Percentiles rank a stretch among this genome's conserved stretches.
phyloP scores from a whole-genome alignment of 164 flowering plant genomes.

The Stephania yunnanensis region DNA sequence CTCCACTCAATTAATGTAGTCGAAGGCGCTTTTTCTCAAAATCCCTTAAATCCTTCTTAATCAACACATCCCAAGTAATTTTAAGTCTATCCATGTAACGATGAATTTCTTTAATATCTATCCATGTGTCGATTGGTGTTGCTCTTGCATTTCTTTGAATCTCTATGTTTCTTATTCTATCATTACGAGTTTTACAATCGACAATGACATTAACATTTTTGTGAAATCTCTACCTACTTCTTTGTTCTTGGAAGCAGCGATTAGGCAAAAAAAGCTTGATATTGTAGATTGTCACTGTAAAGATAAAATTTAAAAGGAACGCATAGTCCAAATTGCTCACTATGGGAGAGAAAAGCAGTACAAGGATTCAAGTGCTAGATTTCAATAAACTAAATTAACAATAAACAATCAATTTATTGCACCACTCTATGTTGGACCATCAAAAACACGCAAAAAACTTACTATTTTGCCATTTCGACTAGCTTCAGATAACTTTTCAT shows the following conservation, averaged over 20 bases:
- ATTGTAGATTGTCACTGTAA: neutral
- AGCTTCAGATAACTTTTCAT: conserved; percentile 56
- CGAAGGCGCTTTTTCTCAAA: too few relatives aligned
- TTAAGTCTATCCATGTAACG: too few relatives aligned
- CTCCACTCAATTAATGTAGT: too few relatives aligned
- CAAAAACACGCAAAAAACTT: conserved; percentile 14
- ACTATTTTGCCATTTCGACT: conserved; percentile 43
- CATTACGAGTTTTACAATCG: too few relatives aligned
- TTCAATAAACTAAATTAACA: neutral
- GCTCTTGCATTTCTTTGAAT: too few relatives aligned
- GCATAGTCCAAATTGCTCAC: neutral
- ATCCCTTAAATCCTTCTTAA: too few relatives aligned
- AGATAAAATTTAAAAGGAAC: neutral
- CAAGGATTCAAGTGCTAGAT: neutral
- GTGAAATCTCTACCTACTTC: neutral
- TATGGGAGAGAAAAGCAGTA: neutral
- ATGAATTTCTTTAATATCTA: too few relatives aligned
- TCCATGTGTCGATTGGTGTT: too few relatives aligned
- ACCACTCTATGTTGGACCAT: neutral
- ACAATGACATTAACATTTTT: too few relatives aligned
- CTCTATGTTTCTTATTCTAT: too few relatives aligned
- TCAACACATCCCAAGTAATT: too few relatives aligned
- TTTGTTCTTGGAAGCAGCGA: neutral
- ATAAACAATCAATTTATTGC: neutral
- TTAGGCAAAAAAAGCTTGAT: neutral